Conservation (phyloP, 2,329 filamentous ascomycete genomes). For the Aspergillus floridensis region DNA sequence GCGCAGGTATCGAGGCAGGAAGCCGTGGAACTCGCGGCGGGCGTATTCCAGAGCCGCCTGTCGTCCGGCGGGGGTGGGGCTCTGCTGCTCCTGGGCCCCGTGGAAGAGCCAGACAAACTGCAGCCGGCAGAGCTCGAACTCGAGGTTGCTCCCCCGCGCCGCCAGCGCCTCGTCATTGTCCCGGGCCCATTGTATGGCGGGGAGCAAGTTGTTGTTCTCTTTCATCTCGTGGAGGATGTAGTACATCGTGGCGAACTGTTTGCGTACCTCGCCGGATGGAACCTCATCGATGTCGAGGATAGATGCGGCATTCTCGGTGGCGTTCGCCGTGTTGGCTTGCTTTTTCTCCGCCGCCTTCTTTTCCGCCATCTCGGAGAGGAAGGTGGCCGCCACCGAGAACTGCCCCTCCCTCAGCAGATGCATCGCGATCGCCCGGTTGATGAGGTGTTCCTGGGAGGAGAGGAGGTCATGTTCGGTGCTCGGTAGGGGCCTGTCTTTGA, state of each 20-base stretch:
- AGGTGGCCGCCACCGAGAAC: conserved; percentile 82
- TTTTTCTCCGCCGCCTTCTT: conserved; percentile 42
- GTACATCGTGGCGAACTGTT: conserved; percentile 87
- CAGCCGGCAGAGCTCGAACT: conserved; percentile 88
- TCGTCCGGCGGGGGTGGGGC: conserved; percentile 30
- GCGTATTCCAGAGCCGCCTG: conserved; percentile 71
- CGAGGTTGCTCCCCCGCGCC: conserved; percentile 81
- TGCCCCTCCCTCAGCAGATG: conserved; percentile 92
- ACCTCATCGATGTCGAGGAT: conserved; percentile 56
- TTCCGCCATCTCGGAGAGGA: conserved; percentile 68
- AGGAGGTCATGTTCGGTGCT: conserved; percentile 79
- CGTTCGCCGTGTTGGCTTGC: conserved; percentile 27
- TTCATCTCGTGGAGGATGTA: conserved; percentile 77
- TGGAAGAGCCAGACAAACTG: conserved; percentile 89
- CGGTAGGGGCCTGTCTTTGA: conserved; percentile 66
- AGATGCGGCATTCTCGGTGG: conserved; percentile 39
- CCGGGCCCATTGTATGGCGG: conserved; percentile 85
- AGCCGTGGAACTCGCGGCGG: conserved; percentile 67
- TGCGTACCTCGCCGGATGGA: conserved; percentile 67
- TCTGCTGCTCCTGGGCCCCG: conserved; percentile 58
- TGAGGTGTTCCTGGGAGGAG: conserved; percentile 68
- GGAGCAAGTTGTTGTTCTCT: conserved; percentile 66
- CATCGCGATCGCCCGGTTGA: conserved; percentile 94
- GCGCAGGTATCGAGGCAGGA: conserved; percentile 69
- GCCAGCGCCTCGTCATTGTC: conserved; percentile 70